These are phyloP conservation scores for Paracamarosporium sp. DNA, from an alignment of 2,329 filamentous ascomycete species.

Conservation along the genomic window DNA sequence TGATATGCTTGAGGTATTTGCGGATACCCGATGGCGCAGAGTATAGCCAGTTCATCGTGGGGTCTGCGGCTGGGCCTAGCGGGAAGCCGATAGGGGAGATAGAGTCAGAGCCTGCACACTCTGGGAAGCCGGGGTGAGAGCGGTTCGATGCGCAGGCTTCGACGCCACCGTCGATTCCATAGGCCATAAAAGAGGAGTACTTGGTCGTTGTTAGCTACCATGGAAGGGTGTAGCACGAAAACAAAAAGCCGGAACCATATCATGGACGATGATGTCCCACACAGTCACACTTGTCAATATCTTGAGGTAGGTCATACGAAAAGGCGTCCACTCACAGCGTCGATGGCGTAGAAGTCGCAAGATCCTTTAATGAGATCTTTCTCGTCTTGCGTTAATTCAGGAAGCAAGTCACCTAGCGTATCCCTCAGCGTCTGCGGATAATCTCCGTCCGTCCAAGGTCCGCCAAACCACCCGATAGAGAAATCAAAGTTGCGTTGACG, in stretches of 20 bases:
- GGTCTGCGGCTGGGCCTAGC: constrained; percentile 52
- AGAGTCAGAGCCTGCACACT: constrained; percentile 47
- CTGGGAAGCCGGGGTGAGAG: constrained; percentile 49
- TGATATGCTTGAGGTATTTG: constrained; percentile 51
- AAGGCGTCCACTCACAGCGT: too few relatives aligned
- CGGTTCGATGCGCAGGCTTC: constrained; percentile 51
- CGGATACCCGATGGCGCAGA: constrained; percentile 49
- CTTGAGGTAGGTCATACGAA: too few relatives aligned
- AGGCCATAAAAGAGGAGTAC: constrained; percentile 40
- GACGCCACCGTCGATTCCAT: constrained; percentile 38
- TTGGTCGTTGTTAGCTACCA: too few relatives aligned
- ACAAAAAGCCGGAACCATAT: too few relatives aligned
- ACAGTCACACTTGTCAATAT: too few relatives aligned
- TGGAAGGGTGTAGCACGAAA: too few relatives aligned
- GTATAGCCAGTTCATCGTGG: constrained; percentile 51
- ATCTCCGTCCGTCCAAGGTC: constrained; percentile 55
- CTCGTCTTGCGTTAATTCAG: constrained; percentile 46
- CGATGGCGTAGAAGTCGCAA: constrained; percentile 54
- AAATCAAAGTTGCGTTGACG: constrained; percentile 51
- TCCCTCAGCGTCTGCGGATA: constrained; percentile 49
- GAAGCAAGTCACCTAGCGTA: constrained; percentile 49
- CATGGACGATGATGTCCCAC: too few relatives aligned
- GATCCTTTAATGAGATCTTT: constrained; percentile 52
- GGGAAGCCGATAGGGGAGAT: constrained; percentile 52
- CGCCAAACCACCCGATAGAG: constrained; percentile 54